Conservation (phyloP, 495 filamentous ascomycete genomes). For the Talaromyces adpressus region DNA sequence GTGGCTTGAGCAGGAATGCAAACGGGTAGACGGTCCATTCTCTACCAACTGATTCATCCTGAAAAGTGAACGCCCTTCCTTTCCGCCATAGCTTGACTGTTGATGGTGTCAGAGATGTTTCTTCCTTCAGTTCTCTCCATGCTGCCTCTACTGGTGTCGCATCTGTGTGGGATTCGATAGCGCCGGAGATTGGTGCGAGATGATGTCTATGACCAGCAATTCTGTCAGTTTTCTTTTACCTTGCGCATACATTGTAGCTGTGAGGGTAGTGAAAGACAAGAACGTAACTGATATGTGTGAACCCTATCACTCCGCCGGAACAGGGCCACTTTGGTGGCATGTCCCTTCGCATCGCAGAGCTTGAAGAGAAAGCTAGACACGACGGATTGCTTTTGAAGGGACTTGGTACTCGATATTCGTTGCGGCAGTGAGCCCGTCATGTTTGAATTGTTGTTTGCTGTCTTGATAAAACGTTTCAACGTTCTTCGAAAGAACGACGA, state of each 20-base stretch:
- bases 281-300: slow-evolving; percentile 44
- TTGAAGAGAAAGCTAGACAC: slow-evolving; percentile 53
- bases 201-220: slow-evolving; percentile 30
- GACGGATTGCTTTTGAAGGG: slow-evolving; percentile 35
- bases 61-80: slow-evolving; percentile 53
- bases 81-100: slow-evolving; percentile 45
- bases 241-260: background rate
- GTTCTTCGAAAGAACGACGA: background rate
- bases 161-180: slow-evolving; percentile 43
- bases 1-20: slow-evolving; percentile 43
- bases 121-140: slow-evolving; percentile 56
- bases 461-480: background rate
- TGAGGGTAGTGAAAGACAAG: background rate
- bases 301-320: slow-evolving; percentile 53
- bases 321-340: slow-evolving; percentile 37
- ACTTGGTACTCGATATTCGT: background rate
- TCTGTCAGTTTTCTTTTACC: background rate
- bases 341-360: slow-evolving; percentile 17
- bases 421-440: background rate
- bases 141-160: slow-evolving; percentile 44
- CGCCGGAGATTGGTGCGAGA: slow-evolving; percentile 54
- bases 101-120: slow-evolving; percentile 44
- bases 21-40: slow-evolving; percentile 61
- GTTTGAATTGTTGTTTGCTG: background rate
- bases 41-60: slow-evolving; percentile 41